phyloP scores from a whole-genome alignment of 768 basidiomycete species.

The Boletus huronensis region DNA sequence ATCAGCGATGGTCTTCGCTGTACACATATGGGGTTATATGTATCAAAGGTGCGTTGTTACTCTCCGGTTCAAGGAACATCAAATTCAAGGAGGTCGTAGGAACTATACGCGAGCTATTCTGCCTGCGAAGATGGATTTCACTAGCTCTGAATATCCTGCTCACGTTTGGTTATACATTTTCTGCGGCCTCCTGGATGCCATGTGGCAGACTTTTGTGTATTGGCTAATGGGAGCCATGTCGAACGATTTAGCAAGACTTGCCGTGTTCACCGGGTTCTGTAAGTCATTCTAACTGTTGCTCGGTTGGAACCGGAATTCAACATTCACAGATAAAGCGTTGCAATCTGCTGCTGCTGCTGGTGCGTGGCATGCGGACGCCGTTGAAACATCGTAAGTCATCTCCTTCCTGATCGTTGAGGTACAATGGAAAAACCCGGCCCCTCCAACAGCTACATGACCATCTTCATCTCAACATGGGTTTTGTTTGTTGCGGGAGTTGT shows the following conservation, averaged over 20 bases:
- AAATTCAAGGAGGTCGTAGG: constrained; percentile 26
- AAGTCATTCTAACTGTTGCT: constrained; percentile 28
- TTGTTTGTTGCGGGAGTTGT: constrained; percentile 61
- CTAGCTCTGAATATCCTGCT: constrained; percentile 49
- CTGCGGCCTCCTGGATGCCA: constrained; percentile 72
- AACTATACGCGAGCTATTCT: constrained; percentile 57
- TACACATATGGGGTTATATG: constrained; percentile 74
- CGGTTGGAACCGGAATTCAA: not conserved
- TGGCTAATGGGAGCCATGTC: constrained; percentile 87
- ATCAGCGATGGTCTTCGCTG: constrained; percentile 58
- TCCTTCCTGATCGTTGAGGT: not conserved
- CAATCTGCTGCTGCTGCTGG: constrained; percentile 77
- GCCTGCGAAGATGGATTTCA: constrained; percentile 56
- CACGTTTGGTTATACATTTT: constrained; percentile 64
- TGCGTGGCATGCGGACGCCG: constrained; percentile 67
- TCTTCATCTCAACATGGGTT: constrained; percentile 74
- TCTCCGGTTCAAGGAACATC: not conserved
- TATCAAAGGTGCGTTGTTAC: constrained; percentile 61
- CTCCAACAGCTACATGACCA: constrained; percentile 55
- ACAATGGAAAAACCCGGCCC: not conserved
- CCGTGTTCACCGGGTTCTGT: constrained; percentile 82
- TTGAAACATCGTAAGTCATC: constrained; percentile 52
- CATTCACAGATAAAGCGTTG: constrained; percentile 58
- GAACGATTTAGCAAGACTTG: constrained; percentile 75
- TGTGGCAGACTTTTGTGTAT: constrained; percentile 84